Base-by-base conservation (phyloP, 805 yeast genomes). In the Nakazawaea ishiwadae region DNA sequence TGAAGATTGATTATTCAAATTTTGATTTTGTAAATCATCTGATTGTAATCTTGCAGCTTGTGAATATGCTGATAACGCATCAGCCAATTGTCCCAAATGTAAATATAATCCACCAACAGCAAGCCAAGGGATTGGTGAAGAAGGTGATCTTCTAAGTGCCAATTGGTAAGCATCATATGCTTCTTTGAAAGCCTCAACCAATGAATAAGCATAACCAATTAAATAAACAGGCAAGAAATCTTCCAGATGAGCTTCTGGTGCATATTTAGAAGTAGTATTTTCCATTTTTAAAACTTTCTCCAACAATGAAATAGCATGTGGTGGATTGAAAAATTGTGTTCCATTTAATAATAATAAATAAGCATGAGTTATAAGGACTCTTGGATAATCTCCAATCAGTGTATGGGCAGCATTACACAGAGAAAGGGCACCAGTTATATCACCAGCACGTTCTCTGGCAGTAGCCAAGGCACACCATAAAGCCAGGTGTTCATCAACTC, bases 41-140 rank as follows among this genome's bases (percentile, higher is more conserved):
- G 65, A 60, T 48, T 71, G 73, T 9, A 77, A 54, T 35, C 78
- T 63, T 15, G 79, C 68, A 2, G 84, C 85, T 53, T 79, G 84
- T 0, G 84, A 73, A 52, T 77, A 81, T 2, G 86, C 85, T 5
- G 81, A 78, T 38, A 81, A 60, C 0, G 87, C 80, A 51, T 81
- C 87, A 3, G 79, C 73, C 18, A 81, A 55, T 55, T 81, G 87
- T 35, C 74, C 75, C 48, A 79, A 60, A 46, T 70, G 70, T 42
- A 81, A 56, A 51, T 80, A 80, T 37, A 81, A 61, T 10, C 75
- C 68, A 3, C 85, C 89, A 21, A 80, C 77, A 0, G 81, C 77
- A 26, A 81, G 59, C 89, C 87, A 81, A 3, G 82, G 73, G 37
- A 77, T 61, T n/a, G 84, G 77, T 11, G 71, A 68, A 12, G 62